phyloP scores from a whole-genome alignment of 2,329 filamentous ascomycete species.

The Penicillium sp. region DNA sequence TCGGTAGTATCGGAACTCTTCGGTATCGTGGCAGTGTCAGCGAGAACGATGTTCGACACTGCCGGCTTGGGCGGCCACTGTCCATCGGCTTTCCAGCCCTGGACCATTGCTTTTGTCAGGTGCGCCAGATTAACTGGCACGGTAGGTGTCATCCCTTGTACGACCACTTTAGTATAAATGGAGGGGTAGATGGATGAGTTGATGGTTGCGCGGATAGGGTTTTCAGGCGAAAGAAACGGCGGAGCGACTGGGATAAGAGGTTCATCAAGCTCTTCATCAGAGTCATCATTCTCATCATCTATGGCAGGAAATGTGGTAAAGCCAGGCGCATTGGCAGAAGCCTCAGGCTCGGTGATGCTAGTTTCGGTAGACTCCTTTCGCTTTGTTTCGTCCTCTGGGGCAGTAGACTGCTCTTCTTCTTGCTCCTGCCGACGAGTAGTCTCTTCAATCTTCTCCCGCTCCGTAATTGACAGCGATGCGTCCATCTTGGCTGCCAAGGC shows the following conservation, averaged over 20 bases:
- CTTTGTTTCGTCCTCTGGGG: constrained; percentile 21
- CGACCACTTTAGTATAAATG: constrained; percentile 86
- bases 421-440: constrained; percentile 15
- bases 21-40: constrained; percentile 27
- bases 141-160: constrained; percentile 75
- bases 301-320: constrained; percentile 23
- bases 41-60: constrained; percentile 29
- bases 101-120: constrained; percentile 76
- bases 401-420: constrained; percentile 22
- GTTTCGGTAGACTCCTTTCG: constrained; percentile 27
- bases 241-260: constrained; percentile 71
- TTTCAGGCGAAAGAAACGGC: constrained; percentile 70
- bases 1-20: constrained; percentile 12
- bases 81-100: constrained; percentile 89
- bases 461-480: constrained; percentile 22
- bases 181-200: constrained; percentile 71
- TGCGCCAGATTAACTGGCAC: constrained; percentile 86
- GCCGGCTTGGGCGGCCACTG: constrained; percentile 79
- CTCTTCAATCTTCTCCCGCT: constrained; percentile 16
- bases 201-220: constrained; percentile 77
- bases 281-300: constrained; percentile 10
- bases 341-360: constrained; percentile 26
- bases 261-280: constrained; percentile 45
- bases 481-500: background rate
- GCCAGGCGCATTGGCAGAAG: constrained; percentile 42